Conservation (phyloP, 2,329 filamentous ascomycete species). For the Neofusicoccum sp. region DNA sequence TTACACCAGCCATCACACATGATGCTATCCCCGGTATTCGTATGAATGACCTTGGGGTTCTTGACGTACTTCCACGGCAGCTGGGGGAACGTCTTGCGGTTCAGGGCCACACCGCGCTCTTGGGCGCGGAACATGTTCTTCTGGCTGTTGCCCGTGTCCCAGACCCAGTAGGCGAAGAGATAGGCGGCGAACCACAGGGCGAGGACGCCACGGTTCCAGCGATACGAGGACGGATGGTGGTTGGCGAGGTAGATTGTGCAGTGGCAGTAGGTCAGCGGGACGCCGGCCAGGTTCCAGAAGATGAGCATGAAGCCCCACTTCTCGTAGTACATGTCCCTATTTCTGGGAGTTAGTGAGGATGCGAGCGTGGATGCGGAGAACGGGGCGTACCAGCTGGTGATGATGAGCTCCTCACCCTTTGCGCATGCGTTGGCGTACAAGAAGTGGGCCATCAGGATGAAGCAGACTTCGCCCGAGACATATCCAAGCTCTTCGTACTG, state of each 20-base stretch:
- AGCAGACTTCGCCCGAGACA: conserved; percentile 78
- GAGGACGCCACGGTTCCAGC: conserved; percentile 69
- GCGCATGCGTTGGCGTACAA: conserved; percentile 88
- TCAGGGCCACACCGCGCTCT: conserved; percentile 60
- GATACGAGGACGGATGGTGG: conserved; percentile 48
- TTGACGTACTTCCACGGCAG: conserved; percentile 76
- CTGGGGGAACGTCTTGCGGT: conserved; percentile 76
- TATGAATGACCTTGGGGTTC: conserved; percentile 72
- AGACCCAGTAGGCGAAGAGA: conserved; percentile 71
- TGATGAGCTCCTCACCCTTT: conserved; percentile 88
- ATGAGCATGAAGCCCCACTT: conserved; percentile 98
- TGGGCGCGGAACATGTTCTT: conserved; percentile 87
- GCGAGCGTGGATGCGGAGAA: background rate
- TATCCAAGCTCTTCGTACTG: conserved; percentile 85
- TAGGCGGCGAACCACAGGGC: conserved; percentile 30
- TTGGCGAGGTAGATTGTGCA: conserved; percentile 74
- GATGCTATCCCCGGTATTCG: conserved; percentile 67
- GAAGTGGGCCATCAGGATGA: conserved; percentile 85
- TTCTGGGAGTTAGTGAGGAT: conserved; percentile 11
- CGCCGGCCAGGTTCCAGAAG: conserved; percentile 94
- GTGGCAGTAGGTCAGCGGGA: conserved; percentile 89
- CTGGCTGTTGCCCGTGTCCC: conserved; percentile 89
- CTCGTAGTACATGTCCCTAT: conserved; percentile 89
- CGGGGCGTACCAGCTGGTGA: conserved; percentile 68
- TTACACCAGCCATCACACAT: conserved; percentile 74